Percentiles rank a stretch among this genome's conserved stretches.
These are phyloP conservation scores for Tricholoma matsutake DNA, from an alignment of 768 basidiomycete genomes.

Conservation along the genomic window DNA sequence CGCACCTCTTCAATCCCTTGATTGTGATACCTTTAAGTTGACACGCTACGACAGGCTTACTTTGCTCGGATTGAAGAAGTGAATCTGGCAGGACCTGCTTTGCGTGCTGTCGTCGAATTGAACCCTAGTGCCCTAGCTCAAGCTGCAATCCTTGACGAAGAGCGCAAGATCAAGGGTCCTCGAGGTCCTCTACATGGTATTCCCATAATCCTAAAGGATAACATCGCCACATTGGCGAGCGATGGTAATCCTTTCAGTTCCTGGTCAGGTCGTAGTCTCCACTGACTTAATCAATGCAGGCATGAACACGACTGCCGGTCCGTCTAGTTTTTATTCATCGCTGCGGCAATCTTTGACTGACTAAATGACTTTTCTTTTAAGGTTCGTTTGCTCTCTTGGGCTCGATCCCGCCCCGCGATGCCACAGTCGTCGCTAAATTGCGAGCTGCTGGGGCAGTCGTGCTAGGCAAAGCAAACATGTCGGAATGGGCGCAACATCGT, in stretches of 20 bases:
- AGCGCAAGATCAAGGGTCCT: slow-evolving; percentile 38
- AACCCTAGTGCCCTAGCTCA: slow-evolving; percentile 51
- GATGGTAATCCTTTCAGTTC: slow-evolving; percentile 30
- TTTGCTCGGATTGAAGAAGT: slow-evolving; percentile 67
- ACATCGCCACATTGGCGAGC: slow-evolving; percentile 43
- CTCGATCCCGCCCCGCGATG: slow-evolving; percentile 43
- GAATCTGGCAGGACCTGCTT: slow-evolving; percentile 53
- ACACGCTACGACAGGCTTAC: slow-evolving; percentile 49
- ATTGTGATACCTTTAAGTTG: not conserved
- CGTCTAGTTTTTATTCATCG: no score
- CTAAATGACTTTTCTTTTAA: no score
- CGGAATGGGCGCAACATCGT: slow-evolving; percentile 51
- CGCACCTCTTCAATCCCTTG: not conserved
- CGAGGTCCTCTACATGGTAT: slow-evolving; percentile 53
- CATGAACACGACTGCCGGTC: slow-evolving; percentile 44
- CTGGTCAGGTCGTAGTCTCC: no score
- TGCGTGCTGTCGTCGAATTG: slow-evolving; percentile 57
- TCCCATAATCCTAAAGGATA: slow-evolving; percentile 52
- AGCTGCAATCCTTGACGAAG: slow-evolving; percentile 49
- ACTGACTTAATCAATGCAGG: slow-evolving; percentile 22
- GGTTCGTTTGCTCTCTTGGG: slow-evolving; percentile 38
- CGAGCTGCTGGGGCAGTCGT: slow-evolving; percentile 44
- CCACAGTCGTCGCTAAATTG: slow-evolving; percentile 41
- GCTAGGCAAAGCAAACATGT: slow-evolving; percentile 54
- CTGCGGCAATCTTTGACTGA: no score